Conservation (phyloP, 2,329 filamentous ascomycete species). For the Fusarium solani-melongenae region DNA sequence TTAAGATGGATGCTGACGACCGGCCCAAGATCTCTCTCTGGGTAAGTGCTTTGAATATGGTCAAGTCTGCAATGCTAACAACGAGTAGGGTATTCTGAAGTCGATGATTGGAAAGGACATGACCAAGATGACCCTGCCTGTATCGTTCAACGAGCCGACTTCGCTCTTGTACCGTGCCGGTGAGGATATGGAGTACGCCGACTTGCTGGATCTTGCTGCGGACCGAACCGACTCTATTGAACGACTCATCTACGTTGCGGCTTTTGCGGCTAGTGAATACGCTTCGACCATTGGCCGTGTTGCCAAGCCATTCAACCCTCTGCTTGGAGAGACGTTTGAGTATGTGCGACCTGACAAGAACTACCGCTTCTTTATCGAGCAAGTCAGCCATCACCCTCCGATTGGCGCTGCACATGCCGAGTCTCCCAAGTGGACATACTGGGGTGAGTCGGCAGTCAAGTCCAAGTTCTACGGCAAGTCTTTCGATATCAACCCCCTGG, state of each 20-base stretch:
- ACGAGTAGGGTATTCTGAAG: constrained; percentile 85
- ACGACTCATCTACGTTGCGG: constrained; percentile 92
- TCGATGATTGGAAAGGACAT: constrained; percentile 99
- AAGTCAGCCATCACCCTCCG: constrained; percentile 97
- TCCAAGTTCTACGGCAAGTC: constrained; percentile 98
- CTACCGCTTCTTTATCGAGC: constrained; percentile 98
- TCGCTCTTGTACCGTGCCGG: constrained; percentile 93
- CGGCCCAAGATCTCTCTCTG: constrained; percentile 94
- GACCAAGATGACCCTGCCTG: constrained; percentile 99
- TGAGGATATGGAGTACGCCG: constrained; percentile 98
- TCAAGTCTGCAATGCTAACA: constrained; percentile 33
- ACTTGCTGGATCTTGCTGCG: constrained; percentile 88
- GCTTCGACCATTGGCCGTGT: constrained; percentile 96
- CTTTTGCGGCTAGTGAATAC: constrained; percentile 96
- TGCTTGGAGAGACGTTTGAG: constrained; percentile 96
- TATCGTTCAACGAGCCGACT: constrained; percentile 98
- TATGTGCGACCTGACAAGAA: constrained; percentile 96
- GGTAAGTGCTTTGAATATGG: constrained; percentile 67
- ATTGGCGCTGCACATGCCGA: constrained; percentile 95
- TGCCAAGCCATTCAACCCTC: constrained; percentile 97
- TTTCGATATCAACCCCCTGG: constrained; percentile 95
- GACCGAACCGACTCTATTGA: constrained; percentile 89
- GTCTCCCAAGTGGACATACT: constrained; percentile 95
- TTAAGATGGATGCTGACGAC: constrained; percentile 93
- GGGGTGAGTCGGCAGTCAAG: constrained; percentile 92